A percentile compares a stretch with the other conserved stretches of the same genome.
Evolutionary conservation across 495 filamentous ascomycete genomes (phyloP).

Genomic region (Neurospora africana): DNA sequence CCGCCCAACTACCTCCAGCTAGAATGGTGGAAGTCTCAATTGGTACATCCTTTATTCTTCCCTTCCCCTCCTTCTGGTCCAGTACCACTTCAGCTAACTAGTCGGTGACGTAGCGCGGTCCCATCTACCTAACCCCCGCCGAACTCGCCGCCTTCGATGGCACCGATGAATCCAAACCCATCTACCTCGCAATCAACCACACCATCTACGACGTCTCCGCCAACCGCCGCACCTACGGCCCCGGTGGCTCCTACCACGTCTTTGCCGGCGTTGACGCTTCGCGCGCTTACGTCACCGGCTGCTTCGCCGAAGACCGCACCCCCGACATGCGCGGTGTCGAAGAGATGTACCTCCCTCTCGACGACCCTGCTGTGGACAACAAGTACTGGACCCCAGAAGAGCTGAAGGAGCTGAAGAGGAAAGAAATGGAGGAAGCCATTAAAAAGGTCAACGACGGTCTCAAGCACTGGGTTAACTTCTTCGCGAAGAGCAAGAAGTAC

Average conservation of each 20-base stretch:
- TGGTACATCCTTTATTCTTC: conserved; percentile 36
- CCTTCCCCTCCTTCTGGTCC: not conserved
- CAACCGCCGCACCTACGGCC: conserved; percentile 69
- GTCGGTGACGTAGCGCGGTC: conserved; percentile 23
- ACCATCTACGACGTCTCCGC: conserved; percentile 86
- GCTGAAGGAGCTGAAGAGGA: conserved; percentile 43
- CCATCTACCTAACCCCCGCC: conserved; percentile 54
- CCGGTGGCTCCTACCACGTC: conserved; percentile 77
- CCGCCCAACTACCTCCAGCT: conserved; percentile 58
- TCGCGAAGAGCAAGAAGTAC: conserved; percentile 66
- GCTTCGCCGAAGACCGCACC: conserved; percentile 77
- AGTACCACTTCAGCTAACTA: conserved; percentile 1
- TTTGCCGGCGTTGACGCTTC: conserved; percentile 83
- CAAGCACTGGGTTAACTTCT: conserved; percentile 64
- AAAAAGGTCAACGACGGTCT: conserved; percentile 46
- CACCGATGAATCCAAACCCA: conserved; percentile 58
- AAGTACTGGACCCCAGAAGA: conserved; percentile 38
- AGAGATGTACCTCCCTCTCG: conserved; percentile 74
- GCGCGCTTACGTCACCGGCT: conserved; percentile 91
- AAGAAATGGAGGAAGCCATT: conserved; percentile 41
- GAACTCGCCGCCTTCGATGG: conserved; percentile 73
- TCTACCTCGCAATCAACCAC: conserved; percentile 90
- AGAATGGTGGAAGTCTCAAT: conserved; percentile 49
- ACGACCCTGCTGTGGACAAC: conserved; percentile 46
- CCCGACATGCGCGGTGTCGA: conserved; percentile 78